Base-by-base conservation (phyloP, 2,329 filamentous ascomycete species). In the Periconia sp. region DNA sequence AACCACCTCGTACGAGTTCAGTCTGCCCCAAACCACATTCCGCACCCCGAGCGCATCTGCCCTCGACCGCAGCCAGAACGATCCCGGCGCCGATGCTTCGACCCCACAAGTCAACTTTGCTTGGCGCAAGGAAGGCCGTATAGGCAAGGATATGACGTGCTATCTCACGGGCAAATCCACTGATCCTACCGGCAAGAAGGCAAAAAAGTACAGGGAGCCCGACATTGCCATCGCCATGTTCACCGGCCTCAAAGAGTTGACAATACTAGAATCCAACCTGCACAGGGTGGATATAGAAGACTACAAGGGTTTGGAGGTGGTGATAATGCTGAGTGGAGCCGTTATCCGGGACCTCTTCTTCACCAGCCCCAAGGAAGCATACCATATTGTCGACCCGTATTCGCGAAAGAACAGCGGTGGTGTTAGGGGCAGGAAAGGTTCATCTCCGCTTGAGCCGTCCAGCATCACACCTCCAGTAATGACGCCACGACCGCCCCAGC, bases 161-260 rank as follows among this genome's bases (percentile, higher is more conserved):
- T 92, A 89, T 73, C 82, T 96, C 76, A 89, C 88, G 0, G 92
- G 93, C 15, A 90, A 87, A 70, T 88, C 85, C 13, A 84, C 89
- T 0, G 81, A 83, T 47, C 70, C 77, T 2, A 84, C 84, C 30
- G 85, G 84, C 19, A 90, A 87, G 74, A 90, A 81, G 61, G 68
- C 66, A 2, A 86, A 90, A 79, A 72, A 71, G 60, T 89, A 82
- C 77, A 93, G 90, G 70, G 94, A 99, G 71, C 93, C 94, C 0
- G 94, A 97, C 74, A 97, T 97, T 62, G 92, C 92, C 0, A 82
- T 97, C n/a, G 92, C 91, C 2, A 83, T 97, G 64, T 96, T 92
- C 79, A 69, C 70, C 60, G 82, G 83, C 17, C 80, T 87, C 23
- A 87, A 85, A 61, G 90, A 92, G 63, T 75, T 97, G 54, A 96